Percentiles rank a stretch among this genome's conserved stretches.
phyloP scores from a whole-genome alignment of 1,139 yeast genomes.

The Diutina neorugosa region DNA sequence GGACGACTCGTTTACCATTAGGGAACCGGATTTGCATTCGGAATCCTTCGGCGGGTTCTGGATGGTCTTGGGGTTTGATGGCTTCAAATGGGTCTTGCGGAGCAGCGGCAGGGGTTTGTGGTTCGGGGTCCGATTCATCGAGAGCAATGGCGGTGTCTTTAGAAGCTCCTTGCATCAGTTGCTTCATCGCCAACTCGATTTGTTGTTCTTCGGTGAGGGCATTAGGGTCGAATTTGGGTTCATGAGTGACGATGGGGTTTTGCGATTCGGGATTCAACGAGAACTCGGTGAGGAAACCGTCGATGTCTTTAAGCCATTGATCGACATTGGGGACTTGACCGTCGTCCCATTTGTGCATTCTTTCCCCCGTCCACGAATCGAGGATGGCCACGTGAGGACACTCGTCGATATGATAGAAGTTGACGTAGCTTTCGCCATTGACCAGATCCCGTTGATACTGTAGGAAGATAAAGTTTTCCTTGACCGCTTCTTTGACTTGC shows the following conservation, averaged over 20 bases:
- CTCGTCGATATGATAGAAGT: conserved; percentile 53
- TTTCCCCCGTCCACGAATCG: conserved; percentile 93
- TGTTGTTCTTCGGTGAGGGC: conserved; percentile 77
- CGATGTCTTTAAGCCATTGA: conserved; percentile 49
- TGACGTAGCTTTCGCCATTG: conserved; percentile 57
- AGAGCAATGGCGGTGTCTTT: neutral
- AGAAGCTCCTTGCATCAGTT: conserved; percentile 31
- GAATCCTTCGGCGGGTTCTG: conserved; percentile 51
- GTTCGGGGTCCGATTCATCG: conserved; percentile 6
- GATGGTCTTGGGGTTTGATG: conserved; percentile 37
- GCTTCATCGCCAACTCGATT: conserved; percentile 62
- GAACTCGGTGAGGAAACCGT: conserved; percentile 47
- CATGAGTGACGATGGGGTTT: conserved; percentile 58
- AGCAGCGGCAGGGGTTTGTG: conserved; percentile 8
- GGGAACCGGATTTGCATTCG: conserved; percentile 82
- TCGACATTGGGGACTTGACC: conserved; percentile 45
- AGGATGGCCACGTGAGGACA: conserved; percentile 86
- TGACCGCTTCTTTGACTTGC: conserved; percentile 52
- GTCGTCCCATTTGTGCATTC: conserved; percentile 58
- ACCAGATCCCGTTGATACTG: conserved; percentile 73
- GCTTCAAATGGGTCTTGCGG: conserved; percentile 20
- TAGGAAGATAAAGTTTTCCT: conserved; percentile 61
- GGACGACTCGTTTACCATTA: conserved; percentile 74
- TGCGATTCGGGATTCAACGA: conserved; percentile 53
- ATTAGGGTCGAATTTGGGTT: conserved; percentile 43